These are phyloP conservation scores for Suhomyces guaymorum DNA, from an alignment of 1,139 yeast genomes.

Conservation along the genomic window DNA sequence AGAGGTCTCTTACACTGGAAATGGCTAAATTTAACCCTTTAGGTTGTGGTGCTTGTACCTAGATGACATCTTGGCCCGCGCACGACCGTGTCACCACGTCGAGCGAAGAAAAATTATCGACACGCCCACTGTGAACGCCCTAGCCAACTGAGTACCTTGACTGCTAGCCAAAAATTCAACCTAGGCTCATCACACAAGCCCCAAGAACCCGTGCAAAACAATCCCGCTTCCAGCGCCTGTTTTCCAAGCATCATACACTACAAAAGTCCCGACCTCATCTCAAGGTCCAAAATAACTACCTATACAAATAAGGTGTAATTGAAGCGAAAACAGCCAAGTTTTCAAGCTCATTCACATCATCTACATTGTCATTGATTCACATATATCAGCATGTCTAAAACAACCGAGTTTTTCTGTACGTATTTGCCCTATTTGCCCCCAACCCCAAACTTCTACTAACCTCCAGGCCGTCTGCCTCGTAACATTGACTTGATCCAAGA, in stretches of 20 bases:
- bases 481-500: conserved; percentile 21
- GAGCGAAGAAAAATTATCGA: conserved; percentile 11
- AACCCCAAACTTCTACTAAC: conserved; percentile 12
- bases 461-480: conserved; percentile 22
- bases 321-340: no score
- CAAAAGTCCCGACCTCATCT: no score
- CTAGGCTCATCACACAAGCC: no score
- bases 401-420: conserved; percentile 23
- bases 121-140: conserved; percentile 2
- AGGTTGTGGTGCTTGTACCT: no score
- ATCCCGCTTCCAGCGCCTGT: no score
- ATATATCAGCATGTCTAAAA: conserved; percentile 17
- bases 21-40: background rate
- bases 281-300: no score
- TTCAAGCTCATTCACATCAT: no score
- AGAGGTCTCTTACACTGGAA: no score
- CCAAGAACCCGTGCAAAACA: no score
- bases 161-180: background rate
- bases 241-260: no score
- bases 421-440: conserved; percentile 1
- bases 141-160: conserved; percentile 1
- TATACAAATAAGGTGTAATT: no score
- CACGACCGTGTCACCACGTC: conserved; percentile 9
- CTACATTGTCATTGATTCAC: conserved; percentile 1
- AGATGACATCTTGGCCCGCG: conserved; percentile 4